These are phyloP conservation scores for Pichia manshurica DNA, from an alignment of 805 yeast genomes.

Conservation along the genomic window DNA sequence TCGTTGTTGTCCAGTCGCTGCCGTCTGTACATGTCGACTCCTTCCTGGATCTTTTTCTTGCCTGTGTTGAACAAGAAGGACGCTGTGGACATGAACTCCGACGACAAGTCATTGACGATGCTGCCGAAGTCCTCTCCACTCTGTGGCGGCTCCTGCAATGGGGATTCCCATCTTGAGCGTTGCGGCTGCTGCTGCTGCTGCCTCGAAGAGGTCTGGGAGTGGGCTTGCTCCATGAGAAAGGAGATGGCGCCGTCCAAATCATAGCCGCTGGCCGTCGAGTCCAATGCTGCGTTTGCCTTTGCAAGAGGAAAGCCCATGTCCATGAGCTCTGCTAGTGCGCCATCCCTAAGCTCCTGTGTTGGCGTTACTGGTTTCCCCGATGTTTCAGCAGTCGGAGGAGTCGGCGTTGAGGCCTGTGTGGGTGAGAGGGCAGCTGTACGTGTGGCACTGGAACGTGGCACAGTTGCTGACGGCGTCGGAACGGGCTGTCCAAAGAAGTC, in stretches of 20 bases:
- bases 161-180: neutral
- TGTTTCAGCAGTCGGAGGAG: no score
- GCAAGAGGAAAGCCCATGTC: conserved; percentile 76
- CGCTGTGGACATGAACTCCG: conserved; percentile 55
- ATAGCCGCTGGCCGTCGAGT: conserved; percentile 42
- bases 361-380: neutral
- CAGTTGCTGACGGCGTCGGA: neutral
- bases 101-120: conserved; percentile 47
- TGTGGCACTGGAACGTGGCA: neutral
- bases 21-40: conserved; percentile 51
- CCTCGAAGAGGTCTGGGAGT: conserved; percentile 24
- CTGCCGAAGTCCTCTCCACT: conserved; percentile 32
- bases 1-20: conserved; percentile 27
- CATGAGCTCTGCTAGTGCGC: conserved; percentile 57
- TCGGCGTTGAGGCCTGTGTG: no score
- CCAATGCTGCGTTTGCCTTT: conserved; percentile 55
- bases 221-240: conserved; percentile 57
- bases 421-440: no score
- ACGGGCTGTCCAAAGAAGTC: conserved; percentile 8
- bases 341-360: conserved; percentile 32
- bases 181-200: neutral
- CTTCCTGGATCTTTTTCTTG: conserved; percentile 53
- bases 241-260: conserved; percentile 64
- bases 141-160: neutral
- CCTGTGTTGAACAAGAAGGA: conserved; percentile 54